Evolutionary conservation across 2,329 filamentous ascomycete species (phyloP), one percentile per base, ranked within the genome.

Genomic region (Xylariaceae sp.): DNA sequence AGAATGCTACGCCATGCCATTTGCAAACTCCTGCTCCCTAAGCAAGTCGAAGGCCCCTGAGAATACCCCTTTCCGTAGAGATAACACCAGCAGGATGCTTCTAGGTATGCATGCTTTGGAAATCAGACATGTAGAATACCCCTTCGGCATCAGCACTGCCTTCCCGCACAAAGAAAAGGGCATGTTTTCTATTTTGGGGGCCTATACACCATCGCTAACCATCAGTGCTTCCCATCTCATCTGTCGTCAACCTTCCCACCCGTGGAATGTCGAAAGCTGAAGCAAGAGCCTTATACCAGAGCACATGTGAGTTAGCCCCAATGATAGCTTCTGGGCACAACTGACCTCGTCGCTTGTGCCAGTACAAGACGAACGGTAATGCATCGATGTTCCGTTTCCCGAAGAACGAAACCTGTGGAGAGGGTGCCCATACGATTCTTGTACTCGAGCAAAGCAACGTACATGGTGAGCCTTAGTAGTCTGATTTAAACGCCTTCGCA

Each of bases 241-340:
- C 7, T 15, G 17, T 30, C 15, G 34, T 51, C 49, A 10, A 34
- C n/a, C 39, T n/a, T 49, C 37, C 11, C 13, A 1, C 9, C 37
- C 37, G 11, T 48, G 6, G 49, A 49, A 61, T 58, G 5, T 30
- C 23, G 23, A 30, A 30, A 1, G 11, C 13, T n/a, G 49, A 47
- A 50, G 37, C n/a, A 47, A 54, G 15, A 30, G 52, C 35, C 44
- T 45, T 34, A 56, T 56, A 61, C 55, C n/a, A 53, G 56, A 58
- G 23, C 39, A 35, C 58, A 54, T 17, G 37, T 44, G 23, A 51
- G 47, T n/a, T 34, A 54, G 23, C 23, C 44, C 18, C 56, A 35
- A 48, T 50, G 9, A 30, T 37, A 30, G 11, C 51, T 18, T 54
- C 50, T 41, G 50, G 34, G 10, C 44, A 52, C 35, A 48, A 48